Conservation (phyloP, 768 basidiomycete species). For the Auricularia auricula-judae region DNA sequence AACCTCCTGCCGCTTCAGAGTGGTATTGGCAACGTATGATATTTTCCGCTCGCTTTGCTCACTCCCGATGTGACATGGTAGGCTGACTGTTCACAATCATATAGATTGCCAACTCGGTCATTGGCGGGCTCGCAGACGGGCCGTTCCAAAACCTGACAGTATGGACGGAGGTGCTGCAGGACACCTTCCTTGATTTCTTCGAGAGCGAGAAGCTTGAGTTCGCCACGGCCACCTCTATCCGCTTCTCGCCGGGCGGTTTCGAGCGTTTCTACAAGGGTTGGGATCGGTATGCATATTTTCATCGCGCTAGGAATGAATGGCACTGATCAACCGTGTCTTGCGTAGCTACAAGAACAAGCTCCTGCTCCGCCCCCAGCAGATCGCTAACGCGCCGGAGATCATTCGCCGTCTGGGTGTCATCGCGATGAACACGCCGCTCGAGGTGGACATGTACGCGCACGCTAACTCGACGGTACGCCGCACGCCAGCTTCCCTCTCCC, state of each 20-base stretch:
- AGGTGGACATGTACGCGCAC: conserved; percentile 17
- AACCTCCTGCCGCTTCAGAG: conserved; percentile 16
- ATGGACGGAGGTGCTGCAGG: conserved; percentile 16
- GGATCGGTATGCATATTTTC: neutral
- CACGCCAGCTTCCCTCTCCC: too few species aligned
- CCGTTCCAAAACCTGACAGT: conserved; percentile 15
- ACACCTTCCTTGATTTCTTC: conserved; percentile 18
- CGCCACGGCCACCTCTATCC: conserved; percentile 24
- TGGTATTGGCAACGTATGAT: conserved; percentile 16
- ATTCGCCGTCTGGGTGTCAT: conserved; percentile 18
- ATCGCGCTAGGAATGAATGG: too few species aligned
- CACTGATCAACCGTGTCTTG: too few species aligned
- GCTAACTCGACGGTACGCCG: conserved; percentile 13
- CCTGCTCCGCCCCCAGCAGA: neutral
- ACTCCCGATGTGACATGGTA: neutral
- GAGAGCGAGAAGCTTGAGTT: conserved; percentile 24
- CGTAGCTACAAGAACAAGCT: neutral
- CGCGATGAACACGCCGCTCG: conserved; percentile 17
- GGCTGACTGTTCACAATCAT: too few species aligned
- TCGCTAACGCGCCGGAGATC: conserved; percentile 11
- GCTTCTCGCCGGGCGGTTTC: conserved; percentile 17
- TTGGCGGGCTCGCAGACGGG: conserved; percentile 12
- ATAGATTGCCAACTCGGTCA: conserved; percentile 14
- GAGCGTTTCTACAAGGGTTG: neutral
- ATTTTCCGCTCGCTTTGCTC: neutral